These are phyloP conservation scores for Papiliotrema laurentii DNA, from an alignment of 1,284 basidiomycete species.

Conservation along the genomic window DNA sequence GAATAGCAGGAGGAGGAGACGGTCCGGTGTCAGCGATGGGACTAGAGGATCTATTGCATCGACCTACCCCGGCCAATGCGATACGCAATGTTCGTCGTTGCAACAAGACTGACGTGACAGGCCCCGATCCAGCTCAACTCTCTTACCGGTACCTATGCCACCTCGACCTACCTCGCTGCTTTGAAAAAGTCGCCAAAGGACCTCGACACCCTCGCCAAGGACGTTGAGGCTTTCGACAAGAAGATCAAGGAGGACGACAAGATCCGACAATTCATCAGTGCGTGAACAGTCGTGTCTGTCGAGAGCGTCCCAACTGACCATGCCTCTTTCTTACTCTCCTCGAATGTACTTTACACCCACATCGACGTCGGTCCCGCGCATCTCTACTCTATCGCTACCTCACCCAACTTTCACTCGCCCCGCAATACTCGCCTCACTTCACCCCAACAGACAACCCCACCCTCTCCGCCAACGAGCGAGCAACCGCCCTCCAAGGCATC, in stretches of 20 bases:
- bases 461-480: constrained; percentile 71
- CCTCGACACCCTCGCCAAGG: constrained; percentile 67
- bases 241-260: constrained; percentile 63
- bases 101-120: constrained; percentile 22
- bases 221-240: constrained; percentile 67
- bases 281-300: constrained; percentile 12
- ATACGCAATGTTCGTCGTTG: too few species aligned
- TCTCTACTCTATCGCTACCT: background rate
- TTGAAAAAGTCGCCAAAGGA: constrained; percentile 69
- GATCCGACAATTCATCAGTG: constrained; percentile 63
- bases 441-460: constrained; percentile 67
- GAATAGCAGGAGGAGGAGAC: too few species aligned
- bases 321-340: background rate
- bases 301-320: background rate
- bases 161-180: constrained; percentile 88
- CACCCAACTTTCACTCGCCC: background rate
- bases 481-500: constrained; percentile 63
- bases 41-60: too few species aligned
- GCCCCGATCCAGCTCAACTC: constrained; percentile 50
- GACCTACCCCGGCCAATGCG: too few species aligned
- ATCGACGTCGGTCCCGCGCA: background rate
- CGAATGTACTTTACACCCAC: too few species aligned
- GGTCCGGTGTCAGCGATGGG: too few species aligned
- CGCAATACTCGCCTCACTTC: background rate
- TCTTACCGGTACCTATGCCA: constrained; percentile 75